These are phyloP conservation scores for Clavispora santaluciae DNA, from an alignment of 805 yeast genomes.

Conservation along the genomic window DNA sequence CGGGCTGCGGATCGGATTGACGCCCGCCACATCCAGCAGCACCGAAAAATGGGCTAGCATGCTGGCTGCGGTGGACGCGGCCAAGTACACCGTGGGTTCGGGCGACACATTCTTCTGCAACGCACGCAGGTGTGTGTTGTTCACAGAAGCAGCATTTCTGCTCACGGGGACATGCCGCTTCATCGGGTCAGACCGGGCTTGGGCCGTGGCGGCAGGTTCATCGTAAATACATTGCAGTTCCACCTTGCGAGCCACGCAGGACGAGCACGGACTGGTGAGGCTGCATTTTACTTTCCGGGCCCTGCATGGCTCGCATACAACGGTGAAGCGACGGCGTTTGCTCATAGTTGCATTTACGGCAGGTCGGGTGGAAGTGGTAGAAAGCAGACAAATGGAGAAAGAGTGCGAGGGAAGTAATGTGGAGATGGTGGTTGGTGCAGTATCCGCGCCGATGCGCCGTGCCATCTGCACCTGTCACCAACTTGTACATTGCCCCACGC, in stretches of 20 bases:
- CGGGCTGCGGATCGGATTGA: constrained; percentile 10
- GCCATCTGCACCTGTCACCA: too few relatives aligned
- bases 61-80: constrained; percentile 4
- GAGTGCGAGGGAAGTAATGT: too few relatives aligned
- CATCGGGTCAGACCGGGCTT: neutral
- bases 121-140: neutral
- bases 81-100: constrained; percentile 5
- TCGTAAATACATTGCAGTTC: constrained; percentile 11
- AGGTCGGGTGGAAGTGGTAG: too few relatives aligned
- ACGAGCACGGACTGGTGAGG: constrained; percentile 10
- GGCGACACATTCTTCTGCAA: neutral
- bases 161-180: neutral
- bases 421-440: too few relatives aligned
- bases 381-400: too few relatives aligned
- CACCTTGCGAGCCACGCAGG: constrained; percentile 12
- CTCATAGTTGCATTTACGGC: too few relatives aligned
- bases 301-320: constrained; percentile 8
- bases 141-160: too few relatives aligned
- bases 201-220: neutral
- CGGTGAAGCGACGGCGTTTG: neutral
- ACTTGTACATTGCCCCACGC: too few relatives aligned
- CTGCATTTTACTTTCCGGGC: constrained; percentile 17
- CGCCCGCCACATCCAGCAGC: constrained; percentile 7
- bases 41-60: constrained; percentile 3
- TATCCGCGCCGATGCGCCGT: too few relatives aligned